Percentiles rank a stretch among this genome's conserved stretches.
Conservation (phyloP, 139 green algal species). For the Chloropicon primus region DNA sequence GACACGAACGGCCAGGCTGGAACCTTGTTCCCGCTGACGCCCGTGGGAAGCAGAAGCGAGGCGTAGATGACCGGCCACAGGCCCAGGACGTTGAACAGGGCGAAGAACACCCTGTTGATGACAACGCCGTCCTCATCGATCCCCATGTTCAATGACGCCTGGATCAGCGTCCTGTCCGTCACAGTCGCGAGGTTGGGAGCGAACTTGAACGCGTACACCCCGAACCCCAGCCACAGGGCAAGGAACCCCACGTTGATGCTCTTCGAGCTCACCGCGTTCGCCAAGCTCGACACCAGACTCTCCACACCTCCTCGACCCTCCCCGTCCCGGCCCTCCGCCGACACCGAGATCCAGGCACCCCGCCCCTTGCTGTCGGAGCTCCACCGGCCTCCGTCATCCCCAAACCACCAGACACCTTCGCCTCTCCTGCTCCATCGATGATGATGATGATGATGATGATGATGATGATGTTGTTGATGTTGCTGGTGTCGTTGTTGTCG, state of each 20-base stretch:
- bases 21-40: conserved; percentile 49
- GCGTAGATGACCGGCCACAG: conserved; percentile 67
- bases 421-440: no score
- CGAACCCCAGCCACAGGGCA: background rate
- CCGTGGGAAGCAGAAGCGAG: conserved; percentile 54
- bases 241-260: background rate
- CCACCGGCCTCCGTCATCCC: no score
- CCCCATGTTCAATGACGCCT: background rate
- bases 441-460: no score
- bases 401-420: no score
- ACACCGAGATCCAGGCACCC: no score
- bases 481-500: no score
- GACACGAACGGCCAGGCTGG: conserved; percentile 71
- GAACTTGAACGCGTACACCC: conserved; percentile 4
- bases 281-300: no score
- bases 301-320: background rate
- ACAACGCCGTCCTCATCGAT: background rate
- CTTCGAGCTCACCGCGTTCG: no score
- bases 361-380: no score
- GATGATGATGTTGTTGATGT: no score
- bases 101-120: conserved; percentile 27
- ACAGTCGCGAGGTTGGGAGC: background rate
- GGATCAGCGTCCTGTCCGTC: background rate
- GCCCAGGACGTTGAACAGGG: conserved; percentile 65
- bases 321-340: background rate